Base-by-base conservation (phyloP, 139 green algal genomes). In the Astrephomene gubernaculifera region DNA sequence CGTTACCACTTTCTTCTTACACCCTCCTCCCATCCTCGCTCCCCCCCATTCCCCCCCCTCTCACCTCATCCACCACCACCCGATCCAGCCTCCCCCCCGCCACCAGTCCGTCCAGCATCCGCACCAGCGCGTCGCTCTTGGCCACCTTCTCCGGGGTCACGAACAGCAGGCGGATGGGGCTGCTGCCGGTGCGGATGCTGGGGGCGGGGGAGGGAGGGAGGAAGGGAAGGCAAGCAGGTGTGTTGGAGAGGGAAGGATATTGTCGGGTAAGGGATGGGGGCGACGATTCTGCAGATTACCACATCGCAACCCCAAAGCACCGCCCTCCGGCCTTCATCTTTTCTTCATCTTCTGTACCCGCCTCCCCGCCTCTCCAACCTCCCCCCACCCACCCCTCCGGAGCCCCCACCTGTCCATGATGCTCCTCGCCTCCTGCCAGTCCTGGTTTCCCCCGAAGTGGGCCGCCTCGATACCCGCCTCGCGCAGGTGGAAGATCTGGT, bases 61-160 rank as follows among this genome's bases (percentile, higher is more conserved):
- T 1, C 60, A 83, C 76, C 85, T 96, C 94, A 69, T 96, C 94
- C 25, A 96, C 83, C 61, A 94, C 90, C 10, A 91, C 82, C 0
- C 96, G 79, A 35, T 81, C 84, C 75, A 98, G 90, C 38, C 90
- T 35, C 33, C 86, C 85, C 8, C 82, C 61, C 27, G 31, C 52
- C 76, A 95, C 33, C 85, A 98, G 89, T 4, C 43, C n/a, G 54
- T 96, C 84, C 69, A 99, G 88, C 70, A 89, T 29, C 35, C 81
- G 71, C 72, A 96, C 90, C 74, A 98, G 82, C 35, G 81, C 81
- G 44, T 95, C 92, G 76, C 90, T 96, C 41, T 85, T 81, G 31
- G 90, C 91, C 9, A 98, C 69, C 88, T 97, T 97, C 87, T 99
- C 96, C 6, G 96, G 96, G 7, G 96, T 98, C 52, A 98, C 87